These are phyloP conservation scores for Tricladium varicosporioides DNA, from an alignment of 2,329 filamentous ascomycete species.

Conservation along the genomic window DNA sequence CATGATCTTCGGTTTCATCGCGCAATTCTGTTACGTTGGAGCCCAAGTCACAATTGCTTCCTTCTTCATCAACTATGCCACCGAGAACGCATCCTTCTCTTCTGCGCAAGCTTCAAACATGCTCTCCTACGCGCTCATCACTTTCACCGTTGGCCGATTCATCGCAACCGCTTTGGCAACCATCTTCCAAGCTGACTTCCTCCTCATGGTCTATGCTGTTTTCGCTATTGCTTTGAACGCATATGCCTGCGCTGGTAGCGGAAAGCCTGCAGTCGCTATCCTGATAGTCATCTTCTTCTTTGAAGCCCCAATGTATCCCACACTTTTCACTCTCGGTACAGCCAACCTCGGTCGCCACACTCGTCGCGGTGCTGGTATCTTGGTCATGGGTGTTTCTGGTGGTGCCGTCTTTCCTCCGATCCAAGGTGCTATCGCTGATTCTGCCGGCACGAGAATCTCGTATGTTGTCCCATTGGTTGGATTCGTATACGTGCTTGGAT, in stretches of 20 bases:
- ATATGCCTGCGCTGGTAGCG: conserved; percentile 23
- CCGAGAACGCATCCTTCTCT: conserved; percentile 53
- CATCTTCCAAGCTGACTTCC: conserved; percentile 44
- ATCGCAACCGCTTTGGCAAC: conserved; percentile 48
- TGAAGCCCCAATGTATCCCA: conserved; percentile 77
- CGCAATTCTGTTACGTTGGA: conserved; percentile 64
- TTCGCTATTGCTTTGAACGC: conserved; percentile 45
- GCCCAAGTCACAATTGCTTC: conserved; percentile 60
- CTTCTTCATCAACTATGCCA: conserved; percentile 75
- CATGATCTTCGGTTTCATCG: conserved; percentile 57
- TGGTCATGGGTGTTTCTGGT: conserved; percentile 68
- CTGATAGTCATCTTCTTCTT: conserved; percentile 74
- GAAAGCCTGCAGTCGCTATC: conserved; percentile 54
- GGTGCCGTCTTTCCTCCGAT: conserved; percentile 74
- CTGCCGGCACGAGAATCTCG: conserved; percentile 39
- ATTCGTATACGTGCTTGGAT: conserved; percentile 39
- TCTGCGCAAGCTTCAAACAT: conserved; percentile 59
- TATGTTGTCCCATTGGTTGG: conserved; percentile 44
- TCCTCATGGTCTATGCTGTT: conserved; percentile 65
- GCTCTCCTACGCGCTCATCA: conserved; percentile 71
- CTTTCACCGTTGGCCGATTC: conserved; percentile 72
- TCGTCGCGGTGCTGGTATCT: conserved; percentile 72
- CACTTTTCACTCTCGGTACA: conserved; percentile 76
- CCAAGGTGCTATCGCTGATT: conserved; percentile 64
- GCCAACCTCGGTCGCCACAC: conserved; percentile 73